Base-by-base conservation (phyloP, 2,329 filamentous ascomycete species). In the Aspergillus fumigatiaffinis region DNA sequence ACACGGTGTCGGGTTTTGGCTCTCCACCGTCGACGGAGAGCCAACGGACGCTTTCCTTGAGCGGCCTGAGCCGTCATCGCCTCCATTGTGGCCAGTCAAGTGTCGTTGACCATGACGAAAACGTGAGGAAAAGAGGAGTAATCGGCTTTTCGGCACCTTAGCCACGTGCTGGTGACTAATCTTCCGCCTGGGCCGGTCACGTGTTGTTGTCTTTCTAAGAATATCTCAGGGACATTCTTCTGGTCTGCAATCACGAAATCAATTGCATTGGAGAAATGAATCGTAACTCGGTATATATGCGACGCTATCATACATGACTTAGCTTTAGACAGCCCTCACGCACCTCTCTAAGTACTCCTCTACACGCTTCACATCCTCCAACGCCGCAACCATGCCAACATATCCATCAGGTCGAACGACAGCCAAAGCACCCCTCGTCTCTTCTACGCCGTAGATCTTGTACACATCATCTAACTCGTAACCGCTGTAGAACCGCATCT, bases 361-460 rank as follows among this genome's bases (percentile, higher is more conserved):
- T 7, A 72, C 61, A n/a, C 59, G 59, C 14, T 58, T 35, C 3
- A 70, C 63, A 58, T 73, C 71, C 14, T 58, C 56, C 57, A 74
- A 59, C 6, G 60, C 63, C 1, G 66, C 66, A 49, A 69, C 58
- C 8, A 59, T 54, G 20, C 73, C 73, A 52, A 76, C 58, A 62
- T 74, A 75, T 12, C 73, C 74, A 65, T 77, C 75, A 0, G 74
- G 75, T 21, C 75, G 68, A 6, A 77, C 62, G 17, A 74, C 66
- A 20, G 70, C 68, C 32, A 76, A 32, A 2, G 67, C 72, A 6
- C 74, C 74, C 17, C 65, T 50, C 4, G 58, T 46, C 2, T 61
- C 51, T 51, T 69, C 53, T 7, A 77, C 72, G 0, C 75, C 75
- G 51, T 73, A 77, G 7, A 65, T 67, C 4, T 58, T 58, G 53